Conservation (phyloP, 1,284 basidiomycete genomes). For the Leccinum angustisporum region DNA sequence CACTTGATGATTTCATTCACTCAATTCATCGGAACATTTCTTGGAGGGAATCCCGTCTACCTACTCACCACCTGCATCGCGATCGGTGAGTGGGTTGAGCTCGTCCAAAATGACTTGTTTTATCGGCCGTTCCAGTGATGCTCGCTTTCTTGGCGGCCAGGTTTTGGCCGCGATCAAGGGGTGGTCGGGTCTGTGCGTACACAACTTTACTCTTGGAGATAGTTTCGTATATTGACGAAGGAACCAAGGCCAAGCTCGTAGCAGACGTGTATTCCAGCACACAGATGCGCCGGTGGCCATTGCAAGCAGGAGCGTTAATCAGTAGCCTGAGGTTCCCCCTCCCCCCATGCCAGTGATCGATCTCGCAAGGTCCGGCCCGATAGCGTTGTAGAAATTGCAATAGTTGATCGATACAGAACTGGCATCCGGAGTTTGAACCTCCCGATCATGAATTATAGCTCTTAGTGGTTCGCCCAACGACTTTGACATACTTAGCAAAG, state of each 20-base stretch:
- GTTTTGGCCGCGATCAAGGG: background rate
- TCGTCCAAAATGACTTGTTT: no score
- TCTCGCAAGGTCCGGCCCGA: no score
- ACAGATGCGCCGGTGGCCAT: no score
- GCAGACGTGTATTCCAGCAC: background rate
- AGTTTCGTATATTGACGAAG: background rate
- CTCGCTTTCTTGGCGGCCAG: conserved; percentile 1
- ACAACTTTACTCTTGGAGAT: background rate
- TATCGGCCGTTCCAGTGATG: background rate
- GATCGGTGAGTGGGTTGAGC: conserved; percentile 4
- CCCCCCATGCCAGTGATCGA: no score
- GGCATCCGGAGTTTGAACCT: no score
- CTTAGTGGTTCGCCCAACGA: no score
- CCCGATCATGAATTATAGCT: no score
- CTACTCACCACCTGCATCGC: background rate
- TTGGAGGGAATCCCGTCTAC: background rate
- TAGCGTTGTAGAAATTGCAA: no score
- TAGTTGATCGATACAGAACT: no score
- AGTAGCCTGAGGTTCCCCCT: no score
- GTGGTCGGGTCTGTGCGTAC: conserved; percentile 1
- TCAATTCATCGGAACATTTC: background rate
- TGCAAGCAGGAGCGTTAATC: no score
- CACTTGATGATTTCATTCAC: conserved; percentile 6
- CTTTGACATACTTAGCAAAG: no score
- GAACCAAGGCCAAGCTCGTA: background rate